phyloP scores from a whole-genome alignment of 2,329 filamentous ascomycete species.

The Claviceps pusilla region DNA sequence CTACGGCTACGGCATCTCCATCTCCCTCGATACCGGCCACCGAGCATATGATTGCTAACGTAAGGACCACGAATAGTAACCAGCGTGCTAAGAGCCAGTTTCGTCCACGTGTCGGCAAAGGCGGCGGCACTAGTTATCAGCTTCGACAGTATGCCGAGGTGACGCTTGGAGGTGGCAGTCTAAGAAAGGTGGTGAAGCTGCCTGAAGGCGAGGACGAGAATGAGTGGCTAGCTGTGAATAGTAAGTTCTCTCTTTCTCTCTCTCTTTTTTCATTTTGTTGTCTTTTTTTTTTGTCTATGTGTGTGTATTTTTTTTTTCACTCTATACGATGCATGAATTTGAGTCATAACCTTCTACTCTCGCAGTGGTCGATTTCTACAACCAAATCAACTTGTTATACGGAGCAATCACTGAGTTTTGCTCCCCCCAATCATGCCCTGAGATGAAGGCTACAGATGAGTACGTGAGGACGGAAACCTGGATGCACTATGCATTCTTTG shows the following conservation, averaged over 20 bases:
- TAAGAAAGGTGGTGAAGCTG: constrained; percentile 90
- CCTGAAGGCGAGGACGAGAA: constrained; percentile 96
- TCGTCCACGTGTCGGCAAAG: constrained; percentile 75
- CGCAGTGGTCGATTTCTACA: constrained; percentile 97
- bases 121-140: constrained; percentile 77
- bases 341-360: not conserved
- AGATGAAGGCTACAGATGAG: constrained; percentile 99
- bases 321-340: not conserved
- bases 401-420: constrained; percentile 99
- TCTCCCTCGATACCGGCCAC: constrained; percentile 9
- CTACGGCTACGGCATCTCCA: constrained; percentile 6
- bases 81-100: constrained; percentile 82
- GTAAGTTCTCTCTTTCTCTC: constrained; percentile 34
- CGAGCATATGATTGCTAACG: constrained; percentile 17
- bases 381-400: constrained; percentile 97
- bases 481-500: not conserved
- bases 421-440: constrained; percentile 88
- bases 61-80: constrained; percentile 31
- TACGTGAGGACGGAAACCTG: constrained; percentile 26
- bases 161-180: constrained; percentile 81
- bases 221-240: constrained; percentile 96
- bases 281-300: not conserved
- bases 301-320: not conserved
- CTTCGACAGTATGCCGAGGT: constrained; percentile 96
- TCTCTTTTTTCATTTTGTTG: too few species aligned